Conservation (phyloP, 2,329 filamentous ascomycete genomes). For the Cyphellophora attinorum region DNA sequence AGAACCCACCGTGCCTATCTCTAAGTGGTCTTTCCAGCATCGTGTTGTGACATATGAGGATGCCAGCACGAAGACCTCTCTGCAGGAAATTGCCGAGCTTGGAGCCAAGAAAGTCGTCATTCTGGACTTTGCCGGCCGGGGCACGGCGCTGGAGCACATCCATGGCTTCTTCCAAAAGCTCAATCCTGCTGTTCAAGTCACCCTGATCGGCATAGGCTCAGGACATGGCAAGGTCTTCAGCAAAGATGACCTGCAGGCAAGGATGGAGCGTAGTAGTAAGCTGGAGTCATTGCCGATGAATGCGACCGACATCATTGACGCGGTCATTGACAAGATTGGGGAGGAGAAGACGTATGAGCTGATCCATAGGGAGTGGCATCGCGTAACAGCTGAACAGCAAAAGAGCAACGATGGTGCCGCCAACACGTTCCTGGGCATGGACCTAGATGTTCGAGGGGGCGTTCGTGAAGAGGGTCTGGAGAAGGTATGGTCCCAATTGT, state of each 20-base stretch:
- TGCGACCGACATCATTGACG: constrained; percentile 2
- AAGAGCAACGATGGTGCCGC: not conserved
- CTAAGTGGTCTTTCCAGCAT: too few relatives aligned
- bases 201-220: constrained; percentile 3
- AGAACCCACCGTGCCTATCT: not conserved
- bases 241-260: constrained; percentile 1
- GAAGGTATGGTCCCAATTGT: constrained; percentile 4
- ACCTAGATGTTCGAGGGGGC: constrained; percentile 3
- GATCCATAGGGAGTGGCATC: constrained; percentile 1
- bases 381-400: constrained; percentile 1
- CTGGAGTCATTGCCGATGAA: constrained; percentile 3
- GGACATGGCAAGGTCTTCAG: constrained; percentile 5
- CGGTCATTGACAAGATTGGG: constrained; percentile 3
- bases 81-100: not conserved
- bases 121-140: constrained; percentile 4
- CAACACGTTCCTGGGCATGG: constrained; percentile 3
- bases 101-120: constrained; percentile 2
- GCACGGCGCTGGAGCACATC: not conserved
- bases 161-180: not conserved
- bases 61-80: not conserved
- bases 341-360: not conserved
- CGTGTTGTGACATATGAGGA: constrained; percentile 2
- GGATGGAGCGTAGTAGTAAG: not conserved
- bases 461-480: constrained; percentile 4
- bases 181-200: not conserved